These are phyloP conservation scores for Paspalum notatum DNA, from an alignment of 176 grass and related monocot species.

Conservation along the genomic window DNA sequence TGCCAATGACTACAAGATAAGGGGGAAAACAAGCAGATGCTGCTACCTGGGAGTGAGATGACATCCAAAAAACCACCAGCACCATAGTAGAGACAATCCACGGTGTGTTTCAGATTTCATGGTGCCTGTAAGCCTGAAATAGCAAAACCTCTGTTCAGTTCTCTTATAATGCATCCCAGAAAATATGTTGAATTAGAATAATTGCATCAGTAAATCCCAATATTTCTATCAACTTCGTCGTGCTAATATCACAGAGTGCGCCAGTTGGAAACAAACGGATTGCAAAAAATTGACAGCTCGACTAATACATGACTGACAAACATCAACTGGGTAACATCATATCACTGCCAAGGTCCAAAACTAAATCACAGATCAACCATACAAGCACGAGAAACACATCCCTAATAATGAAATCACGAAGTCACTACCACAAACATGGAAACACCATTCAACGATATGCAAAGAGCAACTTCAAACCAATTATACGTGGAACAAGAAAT, in stretches of 20 bases:
- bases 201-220: not conserved
- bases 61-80: not conserved
- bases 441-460: slow-evolving; percentile 3
- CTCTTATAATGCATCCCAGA: not conserved
- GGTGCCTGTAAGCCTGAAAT: not conserved
- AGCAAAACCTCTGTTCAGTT: not conserved
- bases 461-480: slow-evolving; percentile 7
- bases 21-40: not conserved
- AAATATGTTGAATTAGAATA: not conserved
- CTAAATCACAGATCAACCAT: slow-evolving; percentile 1
- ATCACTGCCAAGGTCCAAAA: not conserved
- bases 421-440: not conserved
- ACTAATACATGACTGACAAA: not conserved
- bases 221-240: not conserved
- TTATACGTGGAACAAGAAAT: not conserved
- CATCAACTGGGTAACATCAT: not conserved
- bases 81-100: not conserved
- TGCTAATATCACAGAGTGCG: not conserved
- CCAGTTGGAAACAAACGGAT: not conserved
- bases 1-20: not conserved
- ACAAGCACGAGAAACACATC: not conserved
- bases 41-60: not conserved
- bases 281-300: not conserved
- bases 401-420: not conserved
- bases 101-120: not conserved